phyloP scores from a whole-genome alignment of 805 yeast species.

The Maudiozyma barnettii region DNA sequence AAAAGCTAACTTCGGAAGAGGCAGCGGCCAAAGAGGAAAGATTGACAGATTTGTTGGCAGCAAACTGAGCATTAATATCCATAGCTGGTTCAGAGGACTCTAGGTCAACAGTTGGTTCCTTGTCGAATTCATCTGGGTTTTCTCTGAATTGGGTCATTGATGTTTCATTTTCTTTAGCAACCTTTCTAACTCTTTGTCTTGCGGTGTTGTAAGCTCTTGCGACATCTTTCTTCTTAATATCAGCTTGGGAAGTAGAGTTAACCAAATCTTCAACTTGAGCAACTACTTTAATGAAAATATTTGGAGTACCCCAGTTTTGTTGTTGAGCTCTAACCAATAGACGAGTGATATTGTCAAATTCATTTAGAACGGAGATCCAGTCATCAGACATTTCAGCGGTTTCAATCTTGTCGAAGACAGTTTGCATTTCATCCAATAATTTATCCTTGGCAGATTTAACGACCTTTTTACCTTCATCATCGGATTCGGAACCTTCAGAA shows the following conservation, averaged over 20 bases:
- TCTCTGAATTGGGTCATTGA: slow-evolving; percentile 52
- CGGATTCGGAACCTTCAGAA: slow-evolving; percentile 43
- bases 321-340: slow-evolving; percentile 59
- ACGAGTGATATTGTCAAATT: slow-evolving; percentile 71
- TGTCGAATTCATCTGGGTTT: slow-evolving; percentile 67
- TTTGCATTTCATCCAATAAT: slow-evolving; percentile 76
- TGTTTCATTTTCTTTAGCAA: slow-evolving; percentile 55
- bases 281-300: slow-evolving; percentile 55
- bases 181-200: slow-evolving; percentile 81
- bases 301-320: slow-evolving; percentile 66
- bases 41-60: slow-evolving; percentile 23
- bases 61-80: slow-evolving; percentile 24
- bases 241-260: slow-evolving; percentile 43
- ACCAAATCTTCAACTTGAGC: slow-evolving; percentile 65
- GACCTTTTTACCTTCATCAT: slow-evolving; percentile 60
- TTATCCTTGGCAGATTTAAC: slow-evolving; percentile 93
- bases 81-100: slow-evolving; percentile 11
- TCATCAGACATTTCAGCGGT: slow-evolving; percentile 59
- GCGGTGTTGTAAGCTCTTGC: slow-evolving; percentile 80
- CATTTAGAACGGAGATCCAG: slow-evolving; percentile 67
- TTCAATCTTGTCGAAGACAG: slow-evolving; percentile 56
- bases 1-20: slow-evolving; percentile 42
- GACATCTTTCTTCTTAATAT: slow-evolving; percentile 73
- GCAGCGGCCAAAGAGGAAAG: slow-evolving; percentile 26
- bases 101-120: slow-evolving; percentile 33